Base-by-base conservation (phyloP, 345 rosid genomes). In the Syzygium jambos region DNA sequence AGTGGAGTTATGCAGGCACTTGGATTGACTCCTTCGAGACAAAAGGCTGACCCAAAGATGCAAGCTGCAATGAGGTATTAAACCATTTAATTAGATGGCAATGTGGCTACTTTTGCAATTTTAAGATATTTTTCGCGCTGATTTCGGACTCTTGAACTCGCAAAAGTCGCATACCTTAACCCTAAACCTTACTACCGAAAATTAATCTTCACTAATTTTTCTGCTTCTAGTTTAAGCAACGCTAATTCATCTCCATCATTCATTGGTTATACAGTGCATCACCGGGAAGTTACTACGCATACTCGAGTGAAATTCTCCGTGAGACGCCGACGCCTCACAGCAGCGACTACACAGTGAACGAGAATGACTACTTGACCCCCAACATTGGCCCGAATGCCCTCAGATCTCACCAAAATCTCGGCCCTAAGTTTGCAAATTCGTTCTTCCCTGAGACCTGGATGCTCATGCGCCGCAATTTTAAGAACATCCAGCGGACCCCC, bases 311-410 rank as follows among this genome's bases (percentile, higher is more conserved):
- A 38, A 89, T 94, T 85, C 86, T 93, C 10, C 89, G 89, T 1
- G 91, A 90, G 80, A 93, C 93, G 6, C 95, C 95, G 23, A 93
- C 95, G 13, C 96, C 97, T 54, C 92, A 90, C 87, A 92, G 95
- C 90, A 95, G 95, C n/a, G 97, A 95, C 91, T 95, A 93, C 92
- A 94, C 96, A 1, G 97, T 95, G 86, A 90, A 94, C 57, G 97
- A 95, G 88, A 85, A 92, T 15, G 97, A 95, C 88, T 94, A 94
- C 85, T 43, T 92, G 82, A 95, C 95, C 11, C 95, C 97, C 0
- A 85, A 51, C 13, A 52, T 65, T 10, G 85, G 85, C n/a, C 53
- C 83, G 15, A 87, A 63, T 14, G 84, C 86, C 87, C 7, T 21
- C 6, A 53, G n/a, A 22, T 52, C 59, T 3, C 68, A 87, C 25